Evolutionary conservation across 768 basidiomycete species (phyloP).

Genomic region (Boletus eberwhitei): DNA sequence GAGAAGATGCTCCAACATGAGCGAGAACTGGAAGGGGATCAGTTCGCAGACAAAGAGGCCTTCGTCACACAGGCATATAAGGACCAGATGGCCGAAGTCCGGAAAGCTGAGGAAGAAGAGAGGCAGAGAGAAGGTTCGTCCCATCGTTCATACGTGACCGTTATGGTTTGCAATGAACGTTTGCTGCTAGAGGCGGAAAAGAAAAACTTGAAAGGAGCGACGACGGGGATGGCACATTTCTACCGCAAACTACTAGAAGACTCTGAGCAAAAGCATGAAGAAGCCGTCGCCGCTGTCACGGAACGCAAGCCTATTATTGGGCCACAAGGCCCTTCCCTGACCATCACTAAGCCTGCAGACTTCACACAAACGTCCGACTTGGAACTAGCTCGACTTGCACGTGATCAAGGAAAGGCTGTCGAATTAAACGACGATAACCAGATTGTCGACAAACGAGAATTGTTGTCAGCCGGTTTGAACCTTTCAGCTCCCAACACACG

Average conservation of each 20-base stretch:
- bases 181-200: conserved; percentile 45
- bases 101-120: conserved; percentile 92
- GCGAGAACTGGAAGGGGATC: conserved; percentile 88
- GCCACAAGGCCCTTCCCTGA: conserved; percentile 62
- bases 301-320: conserved; percentile 53
- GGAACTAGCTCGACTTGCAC: conserved; percentile 68
- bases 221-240: conserved; percentile 84
- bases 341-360: conserved; percentile 70
- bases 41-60: conserved; percentile 92
- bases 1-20: conserved; percentile 97
- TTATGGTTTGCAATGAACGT: neutral
- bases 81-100: conserved; percentile 90
- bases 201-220: conserved; percentile 54
- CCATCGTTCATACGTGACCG: neutral
- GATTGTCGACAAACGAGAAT: conserved; percentile 92
- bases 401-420: conserved; percentile 74
- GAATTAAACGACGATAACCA: conserved; percentile 97
- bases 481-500: conserved; percentile 81
- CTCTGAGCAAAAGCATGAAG: conserved; percentile 79
- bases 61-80: conserved; percentile 98
- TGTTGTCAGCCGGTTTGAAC: conserved; percentile 90
- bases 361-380: conserved; percentile 63
- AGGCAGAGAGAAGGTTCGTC: conserved; percentile 76
- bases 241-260: conserved; percentile 77
- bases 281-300: conserved; percentile 73